Conservation (phyloP, 805 yeast genomes). For the Metahyphopichia silvanorum region DNA sequence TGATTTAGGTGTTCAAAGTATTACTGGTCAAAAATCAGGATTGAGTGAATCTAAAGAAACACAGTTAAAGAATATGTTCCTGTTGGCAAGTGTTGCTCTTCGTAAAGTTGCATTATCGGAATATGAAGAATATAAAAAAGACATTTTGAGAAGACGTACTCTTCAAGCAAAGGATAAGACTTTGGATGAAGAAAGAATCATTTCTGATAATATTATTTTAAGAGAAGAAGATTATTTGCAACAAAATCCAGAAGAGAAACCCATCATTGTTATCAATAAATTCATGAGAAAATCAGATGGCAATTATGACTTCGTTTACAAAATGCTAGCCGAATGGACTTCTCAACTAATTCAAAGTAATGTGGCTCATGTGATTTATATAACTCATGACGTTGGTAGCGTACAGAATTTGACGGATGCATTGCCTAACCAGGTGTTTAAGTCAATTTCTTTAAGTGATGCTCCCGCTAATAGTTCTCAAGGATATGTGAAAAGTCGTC, state of each 20-base stretch:
- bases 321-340: conserved; percentile 86
- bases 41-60: conserved; percentile 78
- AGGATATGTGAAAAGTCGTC: conserved; percentile 61
- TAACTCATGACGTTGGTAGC: conserved; percentile 83
- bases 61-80: conserved; percentile 77
- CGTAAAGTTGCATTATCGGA: conserved; percentile 50
- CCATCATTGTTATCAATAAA: conserved; percentile 80
- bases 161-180: conserved; percentile 10
- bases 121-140: conserved; percentile 24
- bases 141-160: conserved; percentile 13
- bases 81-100: conserved; percentile 70
- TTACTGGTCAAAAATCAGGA: conserved; percentile 93
- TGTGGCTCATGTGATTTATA: conserved; percentile 83
- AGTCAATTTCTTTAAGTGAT: conserved; percentile 70
- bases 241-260: conserved; percentile 80
- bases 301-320: conserved; percentile 62
- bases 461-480: conserved; percentile 72
- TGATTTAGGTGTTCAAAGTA: conserved; percentile 83
- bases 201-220: conserved; percentile 26
- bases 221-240: conserved; percentile 82
- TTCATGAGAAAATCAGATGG: conserved; percentile 52
- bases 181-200: background rate
- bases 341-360: conserved; percentile 71
- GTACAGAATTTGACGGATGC: conserved; percentile 64
- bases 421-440: conserved; percentile 85